A percentile compares a stretch with the other conserved stretches of the same genome.
Conservation (phyloP, 257 asterid genomes). For the Mitragyna speciosa region DNA sequence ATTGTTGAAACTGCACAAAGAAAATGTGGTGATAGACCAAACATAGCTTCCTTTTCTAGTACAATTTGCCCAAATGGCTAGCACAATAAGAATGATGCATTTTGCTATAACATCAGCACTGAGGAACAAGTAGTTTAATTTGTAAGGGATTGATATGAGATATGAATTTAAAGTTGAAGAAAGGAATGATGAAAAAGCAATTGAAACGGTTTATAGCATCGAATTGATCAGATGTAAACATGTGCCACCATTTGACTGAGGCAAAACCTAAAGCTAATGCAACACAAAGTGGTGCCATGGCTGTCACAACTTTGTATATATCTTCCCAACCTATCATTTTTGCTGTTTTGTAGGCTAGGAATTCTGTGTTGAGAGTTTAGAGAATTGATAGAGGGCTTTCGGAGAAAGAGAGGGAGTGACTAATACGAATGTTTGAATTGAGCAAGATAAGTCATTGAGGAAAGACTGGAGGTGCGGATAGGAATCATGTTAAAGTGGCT, state of each 20-base stretch:
- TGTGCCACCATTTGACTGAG: constrained; percentile 34
- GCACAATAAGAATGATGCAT: not conserved
- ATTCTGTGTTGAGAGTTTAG: not conserved
- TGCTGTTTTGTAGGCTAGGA: not conserved
- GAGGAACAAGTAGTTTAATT: constrained; percentile 18
- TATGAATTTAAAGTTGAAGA: constrained; percentile 30
- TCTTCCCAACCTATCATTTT: constrained; percentile 34
- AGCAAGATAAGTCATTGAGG: not conserved
- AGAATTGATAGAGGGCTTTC: not conserved
- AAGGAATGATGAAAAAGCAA: constrained; percentile 34
- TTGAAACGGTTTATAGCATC: constrained; percentile 28
- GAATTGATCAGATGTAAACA: constrained; percentile 31
- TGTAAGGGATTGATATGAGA: constrained; percentile 25
- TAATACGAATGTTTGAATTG: not conserved
- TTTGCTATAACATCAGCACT: constrained; percentile 22
- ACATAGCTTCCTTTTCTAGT: constrained; percentile 17
- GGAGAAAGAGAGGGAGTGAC: not conserved
- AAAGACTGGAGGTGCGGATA: not conserved
- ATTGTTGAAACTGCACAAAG: constrained; percentile 29
- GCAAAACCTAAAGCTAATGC: constrained; percentile 34
- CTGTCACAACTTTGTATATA: constrained; percentile 29
- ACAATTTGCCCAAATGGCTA: constrained; percentile 26
- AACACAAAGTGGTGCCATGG: constrained; percentile 32
- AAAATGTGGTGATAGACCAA: constrained; percentile 30
- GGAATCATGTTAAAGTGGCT: not conserved